These are phyloP conservation scores for Meripilus lineatus DNA, from an alignment of 1,284 basidiomycete species.

Conservation along the genomic window DNA sequence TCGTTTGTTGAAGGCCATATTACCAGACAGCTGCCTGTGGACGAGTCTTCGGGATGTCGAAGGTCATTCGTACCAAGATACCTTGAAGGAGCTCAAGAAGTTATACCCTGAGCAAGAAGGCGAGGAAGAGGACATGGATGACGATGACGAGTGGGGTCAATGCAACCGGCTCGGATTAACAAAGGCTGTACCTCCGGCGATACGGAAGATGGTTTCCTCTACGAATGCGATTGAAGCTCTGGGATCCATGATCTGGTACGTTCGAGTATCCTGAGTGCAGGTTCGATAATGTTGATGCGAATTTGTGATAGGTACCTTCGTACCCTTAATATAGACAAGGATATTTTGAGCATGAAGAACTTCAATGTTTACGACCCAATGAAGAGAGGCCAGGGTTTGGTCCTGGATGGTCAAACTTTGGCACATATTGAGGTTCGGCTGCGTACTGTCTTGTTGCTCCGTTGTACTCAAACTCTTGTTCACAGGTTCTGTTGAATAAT, in stretches of 20 bases:
- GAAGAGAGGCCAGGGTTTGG: conserved; percentile 76
- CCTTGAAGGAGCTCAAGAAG: conserved; percentile 63
- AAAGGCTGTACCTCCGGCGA: conserved; percentile 64
- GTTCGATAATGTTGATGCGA: neutral
- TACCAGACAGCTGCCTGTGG: conserved; percentile 83
- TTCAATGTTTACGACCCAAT: conserved; percentile 97
- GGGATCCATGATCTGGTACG: conserved; percentile 84
- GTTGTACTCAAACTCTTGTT: neutral
- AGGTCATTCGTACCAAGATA: conserved; percentile 72
- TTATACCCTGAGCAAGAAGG: conserved; percentile 55
- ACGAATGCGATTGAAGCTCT: conserved; percentile 75
- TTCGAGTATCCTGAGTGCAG: conserved; percentile 3
- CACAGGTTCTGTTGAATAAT: conserved; percentile 76
- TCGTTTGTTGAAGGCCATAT: conserved; percentile 73
- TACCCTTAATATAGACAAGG: conserved; percentile 90
- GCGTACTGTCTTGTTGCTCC: neutral
- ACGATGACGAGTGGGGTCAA: no score
- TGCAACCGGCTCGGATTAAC: conserved; percentile 36
- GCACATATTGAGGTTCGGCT: conserved; percentile 81
- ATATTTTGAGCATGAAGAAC: conserved; percentile 89
- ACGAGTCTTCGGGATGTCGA: conserved; percentile 81
- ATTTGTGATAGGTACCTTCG: conserved; percentile 64
- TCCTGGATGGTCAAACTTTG: conserved; percentile 90
- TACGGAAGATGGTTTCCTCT: conserved; percentile 66
- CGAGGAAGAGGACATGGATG: conserved; percentile 45